These are phyloP conservation scores for Debaryomyces hansenii DNA, from an alignment of 805 yeast species.

Conservation along the genomic window DNA sequence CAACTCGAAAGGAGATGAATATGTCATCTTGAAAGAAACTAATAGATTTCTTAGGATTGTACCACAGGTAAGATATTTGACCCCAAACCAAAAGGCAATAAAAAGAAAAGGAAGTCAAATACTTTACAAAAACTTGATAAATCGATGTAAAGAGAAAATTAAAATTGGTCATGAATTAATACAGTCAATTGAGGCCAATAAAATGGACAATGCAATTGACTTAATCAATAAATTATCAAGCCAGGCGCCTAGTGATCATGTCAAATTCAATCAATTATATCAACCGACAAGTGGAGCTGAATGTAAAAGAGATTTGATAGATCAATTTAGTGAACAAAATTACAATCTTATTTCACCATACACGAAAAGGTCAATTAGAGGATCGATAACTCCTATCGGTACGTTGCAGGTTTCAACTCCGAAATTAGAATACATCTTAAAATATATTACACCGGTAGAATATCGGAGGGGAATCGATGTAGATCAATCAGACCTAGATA, in stretches of 20 bases:
- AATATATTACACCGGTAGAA: conserved; percentile 24
- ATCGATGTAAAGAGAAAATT: conserved; percentile 28
- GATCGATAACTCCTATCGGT: conserved; percentile 11
- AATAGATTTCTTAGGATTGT: conserved; percentile 26
- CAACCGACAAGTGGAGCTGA: conserved; percentile 5
- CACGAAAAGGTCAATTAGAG: conserved; percentile 13
- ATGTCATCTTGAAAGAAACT: conserved; percentile 34
- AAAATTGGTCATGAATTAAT: conserved; percentile 21
- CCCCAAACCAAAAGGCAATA: conserved; percentile 15
- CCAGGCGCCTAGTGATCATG: conserved; percentile 5
- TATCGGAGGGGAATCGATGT: conserved; percentile 9
- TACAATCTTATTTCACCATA: conserved; percentile 11
- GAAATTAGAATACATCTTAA: conserved; percentile 14
- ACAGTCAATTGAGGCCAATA: conserved; percentile 8
- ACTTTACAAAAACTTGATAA: conserved; percentile 22
- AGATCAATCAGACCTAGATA: neutral
- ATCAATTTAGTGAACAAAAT: neutral
- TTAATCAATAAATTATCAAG: neutral
- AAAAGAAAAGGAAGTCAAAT: conserved; percentile 19
- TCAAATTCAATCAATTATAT: conserved; percentile 23
- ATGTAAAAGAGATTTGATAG: conserved; percentile 3
- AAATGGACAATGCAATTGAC: conserved; percentile 9
- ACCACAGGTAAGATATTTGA: conserved; percentile 15
- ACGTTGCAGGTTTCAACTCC: conserved; percentile 16
- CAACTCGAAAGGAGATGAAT: conserved; percentile 40